Base-by-base conservation (phyloP, 305 asterid genomes). In the Solanum aculeatissimum region DNA sequence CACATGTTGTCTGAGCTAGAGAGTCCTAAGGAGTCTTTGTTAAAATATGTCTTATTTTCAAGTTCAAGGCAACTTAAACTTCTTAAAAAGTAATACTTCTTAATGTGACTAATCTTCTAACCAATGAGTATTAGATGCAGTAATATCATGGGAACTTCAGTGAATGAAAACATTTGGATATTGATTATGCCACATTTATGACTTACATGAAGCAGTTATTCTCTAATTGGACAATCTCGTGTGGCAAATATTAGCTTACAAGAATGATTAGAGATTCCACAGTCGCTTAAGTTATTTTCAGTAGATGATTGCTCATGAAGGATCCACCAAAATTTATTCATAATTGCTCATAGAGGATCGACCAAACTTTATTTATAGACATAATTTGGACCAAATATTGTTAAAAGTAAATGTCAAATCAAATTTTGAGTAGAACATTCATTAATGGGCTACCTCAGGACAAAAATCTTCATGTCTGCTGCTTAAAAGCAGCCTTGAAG, bases 381-480 rank as follows among this genome's bases (percentile, higher is more conserved):
- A 66, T 12, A 12, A 70, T 70, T 40, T 0, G 35, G 80, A 71
- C 54, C 54, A 43, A 7, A 21, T 7, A 42, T 25, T 45, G 21
- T 43, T 13, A 42, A 7, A 69, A 45, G 58, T 47, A 74, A 25
- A 25, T 42, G 55, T 71, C 40, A 18, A 72, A 9, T 43, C 3
- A 29, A 45, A 81, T 35, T 35, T 68, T 71, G 68, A 27, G 38
- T 7, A 19, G 49, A 86, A 13, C 43, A 66, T 35, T 42, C 25
- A 32, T 13, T 60, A 11, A 15, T 70, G 83, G 83, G 78, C 58
- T 90, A 95, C 98, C 98, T 90, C 83, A 4, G 96, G 96, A 74
- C 98, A 95, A 86, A 68, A 87, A 19, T 90, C 86, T 62, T 51
- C 87, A 80, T 90, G 60, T 69, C 25, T 13, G 16, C 87, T 84